Base-by-base conservation (phyloP, 2,329 filamentous ascomycete species). In the Aspergillus sp. region DNA sequence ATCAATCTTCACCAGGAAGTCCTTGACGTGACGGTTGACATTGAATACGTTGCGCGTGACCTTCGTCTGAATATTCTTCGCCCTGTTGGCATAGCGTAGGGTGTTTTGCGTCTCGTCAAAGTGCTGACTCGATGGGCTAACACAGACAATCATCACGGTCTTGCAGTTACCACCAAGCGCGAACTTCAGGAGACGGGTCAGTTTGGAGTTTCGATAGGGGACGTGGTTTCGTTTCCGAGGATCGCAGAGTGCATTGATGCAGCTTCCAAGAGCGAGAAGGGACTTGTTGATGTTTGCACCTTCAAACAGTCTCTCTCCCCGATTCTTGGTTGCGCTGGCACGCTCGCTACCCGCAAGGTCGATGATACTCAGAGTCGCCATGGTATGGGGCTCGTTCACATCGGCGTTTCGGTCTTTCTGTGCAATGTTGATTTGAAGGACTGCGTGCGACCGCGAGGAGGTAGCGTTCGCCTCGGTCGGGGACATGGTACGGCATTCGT, bases 231-330 rank as follows among this genome's bases (percentile, higher is more conserved):
- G 89, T 79, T 95, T 96, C 55, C 92, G 87, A 4, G 91, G 87
- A 72, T 99, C 95, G 79, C 95, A 99, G 15, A 99, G 87, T 5
- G 95, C 96, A 70, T 99, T 99, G 83, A 99, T 99, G 79, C 95
- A 99, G 77, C 94, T 94, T 63, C 95, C 95, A 8, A 99, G 81
- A 0, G 95, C 94, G 15, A 99, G 87, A 2, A 99, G 84, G 1
- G 95, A 99, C 74, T 98, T 97, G 86, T 99, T 99, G 85, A 99
- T 99, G 78, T 99, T 99, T 70, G 95, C 95, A 65, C 95, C 95
- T 77, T 99, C 95, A 13, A 93, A 83, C 39, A 99, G 81, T 39
- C 95, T 85, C 74, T 97, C 94, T 58, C 95, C 95, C 57, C 95
- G 84, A 76, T 99, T 99, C 80, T 97, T 97, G 19, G 95, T 99